Percentiles rank a stretch among this genome's conserved stretches.
Conservation (phyloP, 768 basidiomycete species). For the Filobasidium floriforme region DNA sequence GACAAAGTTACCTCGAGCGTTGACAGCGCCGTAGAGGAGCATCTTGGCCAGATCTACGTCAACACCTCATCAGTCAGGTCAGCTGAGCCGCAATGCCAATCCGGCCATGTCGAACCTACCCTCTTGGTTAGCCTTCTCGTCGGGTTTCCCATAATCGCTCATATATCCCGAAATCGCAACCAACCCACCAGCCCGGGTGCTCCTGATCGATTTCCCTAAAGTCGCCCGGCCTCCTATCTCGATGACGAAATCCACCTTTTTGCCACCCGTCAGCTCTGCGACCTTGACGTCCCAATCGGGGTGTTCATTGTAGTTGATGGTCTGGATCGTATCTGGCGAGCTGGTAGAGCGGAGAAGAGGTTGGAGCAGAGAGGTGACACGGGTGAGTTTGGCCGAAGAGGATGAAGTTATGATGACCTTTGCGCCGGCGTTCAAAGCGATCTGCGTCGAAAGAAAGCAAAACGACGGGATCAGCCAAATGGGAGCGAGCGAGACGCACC, state of each 20-base stretch:
- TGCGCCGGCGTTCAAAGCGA: conserved; percentile 60
- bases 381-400: conserved; percentile 54
- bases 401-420: conserved; percentile 62
- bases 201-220: conserved; percentile 31
- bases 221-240: conserved; percentile 36
- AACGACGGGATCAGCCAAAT: neutral
- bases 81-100: neutral
- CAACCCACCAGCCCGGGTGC: conserved; percentile 31
- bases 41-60: conserved; percentile 38
- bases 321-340: conserved; percentile 28
- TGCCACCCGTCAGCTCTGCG: conserved; percentile 43
- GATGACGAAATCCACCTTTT: conserved; percentile 37
- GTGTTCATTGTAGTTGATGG: conserved; percentile 58
- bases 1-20: conserved; percentile 37
- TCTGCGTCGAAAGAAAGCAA: conserved; percentile 47
- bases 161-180: conserved; percentile 36
- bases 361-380: conserved; percentile 53
- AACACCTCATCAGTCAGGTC: neutral
- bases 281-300: conserved; percentile 58
- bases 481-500: no score
- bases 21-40: conserved; percentile 48
- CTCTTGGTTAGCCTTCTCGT: conserved; percentile 29
- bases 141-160: conserved; percentile 30
- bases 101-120: conserved; percentile 24
- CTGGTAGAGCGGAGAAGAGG: conserved; percentile 44